Evolutionary conservation across 371 early-diverging fungal species (phyloP), one percentile per base, ranked within the genome.

Genomic region (Entomophthora muscae): DNA sequence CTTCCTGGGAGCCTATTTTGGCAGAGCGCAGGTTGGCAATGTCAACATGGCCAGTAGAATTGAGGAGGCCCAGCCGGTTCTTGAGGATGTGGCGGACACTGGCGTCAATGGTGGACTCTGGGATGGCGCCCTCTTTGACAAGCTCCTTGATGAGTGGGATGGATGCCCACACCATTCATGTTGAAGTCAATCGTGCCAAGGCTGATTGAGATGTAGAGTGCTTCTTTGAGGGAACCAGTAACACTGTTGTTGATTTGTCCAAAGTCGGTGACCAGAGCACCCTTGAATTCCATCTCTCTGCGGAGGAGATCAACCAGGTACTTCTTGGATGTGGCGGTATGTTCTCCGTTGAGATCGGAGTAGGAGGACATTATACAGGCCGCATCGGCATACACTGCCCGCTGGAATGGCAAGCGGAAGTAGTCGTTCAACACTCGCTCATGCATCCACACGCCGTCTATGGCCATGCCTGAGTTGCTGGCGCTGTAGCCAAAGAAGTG

Each of bases 341-440:
- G 75, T 53, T 82, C 80, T 2, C 83, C 80, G 60, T 82, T 83
- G 22, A 85, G 72, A 28, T 79, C 81, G 23, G 78, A 78, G 64
- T 82, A 85, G 22, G 77, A 75, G 57, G 82, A 81, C 85, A 85
- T 85, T 0, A 79, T 78, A 0, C 84, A 78, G 0, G 84, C 84
- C 12, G 75, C 77, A 3, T 83, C 84, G 1, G 82, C 81, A 26
- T 83, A 74, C 31, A 82, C 68, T 0, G 84, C 84, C 0, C 80
- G 79, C 42, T 77, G 71, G 71, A 85, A 85, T 0, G 81, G 67
- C n/a, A 84, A 83, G 0, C 81, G 76, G 59, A 78, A 82, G 61
- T 78, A 78, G 58, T 85, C 85, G 59, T 80, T 66, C 62, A 85
- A 64, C 28, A 73, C 75, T 57, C 79, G 73, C 17, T 78, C 75